Percentiles rank a stretch among this genome's conserved stretches.
Evolutionary conservation across 495 filamentous ascomycete genomes (phyloP).

Genomic region (Symbiotaphrina buchneri): DNA sequence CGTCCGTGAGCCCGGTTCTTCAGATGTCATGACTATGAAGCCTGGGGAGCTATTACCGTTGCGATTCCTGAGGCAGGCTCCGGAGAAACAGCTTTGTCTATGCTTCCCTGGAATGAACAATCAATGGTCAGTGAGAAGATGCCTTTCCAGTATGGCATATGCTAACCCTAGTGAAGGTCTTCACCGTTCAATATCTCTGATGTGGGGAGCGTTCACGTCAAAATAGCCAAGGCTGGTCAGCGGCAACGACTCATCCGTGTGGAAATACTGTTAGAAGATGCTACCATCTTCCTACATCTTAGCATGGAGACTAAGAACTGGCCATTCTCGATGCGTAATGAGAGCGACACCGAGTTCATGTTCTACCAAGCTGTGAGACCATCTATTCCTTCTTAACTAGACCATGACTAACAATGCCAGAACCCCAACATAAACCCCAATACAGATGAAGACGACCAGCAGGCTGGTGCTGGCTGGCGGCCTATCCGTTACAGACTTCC

Average conservation of each 20-base stretch:
- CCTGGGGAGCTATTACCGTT: conserved; percentile 57
- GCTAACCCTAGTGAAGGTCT: conserved; percentile 18
- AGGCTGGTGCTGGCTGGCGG: conserved; percentile 57
- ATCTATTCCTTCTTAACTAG: background rate
- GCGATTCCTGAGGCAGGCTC: conserved; percentile 58
- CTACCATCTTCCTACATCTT: conserved; percentile 82
- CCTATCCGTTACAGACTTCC: conserved; percentile 87
- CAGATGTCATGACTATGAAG: conserved; percentile 53
- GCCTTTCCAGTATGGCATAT: background rate
- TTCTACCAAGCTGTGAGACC: conserved; percentile 50
- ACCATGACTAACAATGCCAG: conserved; percentile 4
- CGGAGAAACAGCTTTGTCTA: conserved; percentile 71
- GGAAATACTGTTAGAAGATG: conserved; percentile 75
- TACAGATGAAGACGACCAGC: conserved; percentile 63
- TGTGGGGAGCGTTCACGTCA: conserved; percentile 75
- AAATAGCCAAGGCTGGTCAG: conserved; percentile 75
- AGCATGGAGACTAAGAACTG: conserved; percentile 80
- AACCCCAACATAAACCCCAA: conserved; percentile 50
- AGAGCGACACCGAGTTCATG: conserved; percentile 86
- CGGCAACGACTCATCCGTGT: conserved; percentile 71
- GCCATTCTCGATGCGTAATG: conserved; percentile 97
- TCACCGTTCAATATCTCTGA: conserved; percentile 94
- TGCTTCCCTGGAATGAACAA: conserved; percentile 93
- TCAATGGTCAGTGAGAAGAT: conserved; percentile 36
- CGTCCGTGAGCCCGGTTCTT: conserved; percentile 75